Conservation (phyloP, 2,329 filamentous ascomycete species). For the Alternaria conjuncta region DNA sequence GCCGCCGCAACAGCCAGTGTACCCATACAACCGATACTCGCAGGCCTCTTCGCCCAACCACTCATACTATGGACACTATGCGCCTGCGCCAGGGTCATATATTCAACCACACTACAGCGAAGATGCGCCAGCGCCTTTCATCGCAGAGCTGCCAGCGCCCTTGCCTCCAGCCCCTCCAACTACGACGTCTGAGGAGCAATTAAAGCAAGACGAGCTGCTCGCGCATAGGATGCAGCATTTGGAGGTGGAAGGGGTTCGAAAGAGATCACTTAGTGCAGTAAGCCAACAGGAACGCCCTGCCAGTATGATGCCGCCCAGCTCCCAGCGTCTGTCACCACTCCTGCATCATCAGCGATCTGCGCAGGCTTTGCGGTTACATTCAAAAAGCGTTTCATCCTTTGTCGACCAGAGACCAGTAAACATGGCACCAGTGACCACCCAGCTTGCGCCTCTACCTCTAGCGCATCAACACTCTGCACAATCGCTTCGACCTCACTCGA, state of each 20-base stretch:
- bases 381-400: conserved; percentile 17
- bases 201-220: conserved; percentile 40
- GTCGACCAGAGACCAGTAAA: not conserved
- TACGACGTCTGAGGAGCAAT: conserved; percentile 34
- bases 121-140: conserved; percentile 9
- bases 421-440: not conserved
- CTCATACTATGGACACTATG: conserved; percentile 5
- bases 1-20: conserved; percentile 1
- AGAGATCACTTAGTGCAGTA: conserved; percentile 28
- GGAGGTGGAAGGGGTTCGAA: conserved; percentile 33
- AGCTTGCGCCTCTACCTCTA: not conserved
- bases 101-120: conserved; percentile 31
- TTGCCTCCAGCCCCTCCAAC: conserved; percentile 35
- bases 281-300: conserved; percentile 19
- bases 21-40: conserved; percentile 14
- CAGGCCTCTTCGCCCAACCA: conserved; percentile 6
- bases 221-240: conserved; percentile 37
- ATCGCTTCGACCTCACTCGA: conserved; percentile 11
- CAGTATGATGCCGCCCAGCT: conserved; percentile 16
- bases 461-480: conserved; percentile 3
- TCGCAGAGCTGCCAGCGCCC: conserved; percentile 40
- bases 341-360: conserved; percentile 21
- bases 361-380: conserved; percentile 15
- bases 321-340: conserved; percentile 14
- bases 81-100: conserved; percentile 10